Base-by-base conservation (phyloP, 768 basidiomycete species). In the Termitomyces sp. region DNA sequence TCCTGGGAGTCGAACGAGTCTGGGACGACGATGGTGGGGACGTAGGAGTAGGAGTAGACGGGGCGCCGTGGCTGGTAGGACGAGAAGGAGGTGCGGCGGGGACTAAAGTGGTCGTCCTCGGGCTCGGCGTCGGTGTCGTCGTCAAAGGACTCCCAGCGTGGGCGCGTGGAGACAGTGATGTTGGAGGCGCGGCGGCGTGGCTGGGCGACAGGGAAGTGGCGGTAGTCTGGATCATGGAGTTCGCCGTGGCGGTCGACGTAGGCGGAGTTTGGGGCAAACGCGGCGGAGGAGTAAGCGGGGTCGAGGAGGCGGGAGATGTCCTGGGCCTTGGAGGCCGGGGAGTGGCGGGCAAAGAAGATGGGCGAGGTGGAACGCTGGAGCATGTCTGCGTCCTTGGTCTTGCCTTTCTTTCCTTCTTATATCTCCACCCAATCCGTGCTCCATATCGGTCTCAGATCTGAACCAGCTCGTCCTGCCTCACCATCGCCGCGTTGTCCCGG, bases 161-260 rank as follows among this genome's bases (percentile, higher is more conserved):
- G 69, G 1, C 73, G 69, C 16, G 63, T 31, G 15, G 57, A 31
- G 27, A 56, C 51, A 46, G 41, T 47, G 33, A 27, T 16, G 37
- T 54, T 59, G 41, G 63, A 60, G 15, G 57, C 51, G 55, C 34
- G 68, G 64, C 15, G 67, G 52, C 20, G 66, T 5, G 64, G 62
- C 12, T 58, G 61, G 20, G 67, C 45, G 37, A 76, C 66, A 31
- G 85, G 86, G 60, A 87, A 87, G 71, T 86, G 78, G 61, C 85
- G 77, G 71, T 79, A 87, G 66, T 87, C 86, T 24, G 86, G 86
- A 69, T 87, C 86, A 66, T 87, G 85, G 27, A 86, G 73, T 69
- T 84, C 80, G 51, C 85, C 86, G 59, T 80, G 74, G 67, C 73
- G 75, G 76, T 87, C 86, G 61, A 86, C 79, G 66, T 85, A 86